Base-by-base conservation (phyloP, 1,284 basidiomycete genomes). In the Ustilago curta region DNA sequence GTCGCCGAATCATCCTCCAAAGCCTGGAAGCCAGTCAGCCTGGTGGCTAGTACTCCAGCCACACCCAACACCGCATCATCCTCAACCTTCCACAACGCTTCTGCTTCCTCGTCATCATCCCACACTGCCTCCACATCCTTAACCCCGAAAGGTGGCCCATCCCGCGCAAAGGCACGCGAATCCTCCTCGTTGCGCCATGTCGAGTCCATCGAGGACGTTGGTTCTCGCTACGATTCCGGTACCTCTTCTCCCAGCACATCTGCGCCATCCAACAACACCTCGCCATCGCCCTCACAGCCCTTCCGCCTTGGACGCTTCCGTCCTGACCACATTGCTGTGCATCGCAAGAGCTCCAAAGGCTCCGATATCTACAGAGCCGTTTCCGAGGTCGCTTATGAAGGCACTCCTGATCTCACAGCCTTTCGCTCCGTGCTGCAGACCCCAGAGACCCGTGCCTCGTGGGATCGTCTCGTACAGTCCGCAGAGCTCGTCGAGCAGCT, bases 401-500 rank as follows among this genome's bases (percentile, higher is more conserved):
- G 82, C 7, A 89, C 88, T 4, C 86, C 89, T 19, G 89, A 90
- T 23, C 87, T 95, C 54, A 92, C 93, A 44, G 88, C 90, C 7
- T 96, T 94, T 90, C 91, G 91, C 72, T 91, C 92, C 12, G 90
- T 95, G 29, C 86, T 98, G 35, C 88, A 89, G 1, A 95, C 94
- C 0, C 92, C 93, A 1, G 93, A 97, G 84, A 88, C 95, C 19
- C 87, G 93, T 11, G 44, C 69, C 7, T 50, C 59, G 85, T 87
- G 95, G 95, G 95, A 98, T 83, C 91, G 92, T 16, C 91, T 95
- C 61, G 95, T 97, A 9, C 93, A 97, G 77, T 89, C 90, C 44
- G 90, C 93, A 1, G 90, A 91, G 76, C 86, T 94, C 18, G 86
- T 98, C 45, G 95, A 97, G 85, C 88, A 94, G 86, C 89, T 96